Base-by-base conservation (phyloP, 768 basidiomycete genomes). In the Tricholoma hemisulphureum region DNA sequence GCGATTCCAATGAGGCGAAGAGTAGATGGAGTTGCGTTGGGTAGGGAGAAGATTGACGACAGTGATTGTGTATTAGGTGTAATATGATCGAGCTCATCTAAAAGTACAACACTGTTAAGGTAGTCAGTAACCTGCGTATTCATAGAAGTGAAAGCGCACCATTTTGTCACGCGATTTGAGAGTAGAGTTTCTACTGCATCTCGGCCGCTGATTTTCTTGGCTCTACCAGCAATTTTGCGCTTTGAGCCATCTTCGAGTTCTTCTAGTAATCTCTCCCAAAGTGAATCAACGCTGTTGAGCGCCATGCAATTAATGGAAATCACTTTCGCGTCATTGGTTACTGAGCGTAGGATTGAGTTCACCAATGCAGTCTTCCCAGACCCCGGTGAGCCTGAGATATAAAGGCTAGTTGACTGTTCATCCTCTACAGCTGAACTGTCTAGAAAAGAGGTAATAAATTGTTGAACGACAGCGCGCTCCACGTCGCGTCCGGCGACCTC, bases 351-450 rank as follows among this genome's bases (percentile, higher is more conserved):
- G 26, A 92, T 74, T 4, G 85, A 76, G 64, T 88, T 87, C 24
- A 94, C 83, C 3, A 96, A 76, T 0, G 92, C 93, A 1, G 92
- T 95, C 75, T 96, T 95, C 18, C 93, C 93, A 2, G 93, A 93
- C 1, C 95, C 96, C 3, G 95, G 94, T 1, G 93, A 85, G 8
- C 96, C 96, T 8, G 95, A 95, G 53, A 98, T 87, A 71, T 95
- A 98, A 57, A 96, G 77, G 41, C 83, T 80, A 9, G 83, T 76
- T 24, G 73, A 66, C 21, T 59, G 53, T 4, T 63, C 65, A 18
- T 66, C 66, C 45, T 67, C 64, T 55, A 61, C 66, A 9, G 67
- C 55, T 37, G 70, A 57, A 18, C 66, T 72, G 26, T 72, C 68
- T 21, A 84, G 66, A 66, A 89, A 87, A 4, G 80, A 75, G 20